Evolutionary conservation across 129 eudicot genomes (phyloP).

Genomic region (Deinandra increscens): DNA sequence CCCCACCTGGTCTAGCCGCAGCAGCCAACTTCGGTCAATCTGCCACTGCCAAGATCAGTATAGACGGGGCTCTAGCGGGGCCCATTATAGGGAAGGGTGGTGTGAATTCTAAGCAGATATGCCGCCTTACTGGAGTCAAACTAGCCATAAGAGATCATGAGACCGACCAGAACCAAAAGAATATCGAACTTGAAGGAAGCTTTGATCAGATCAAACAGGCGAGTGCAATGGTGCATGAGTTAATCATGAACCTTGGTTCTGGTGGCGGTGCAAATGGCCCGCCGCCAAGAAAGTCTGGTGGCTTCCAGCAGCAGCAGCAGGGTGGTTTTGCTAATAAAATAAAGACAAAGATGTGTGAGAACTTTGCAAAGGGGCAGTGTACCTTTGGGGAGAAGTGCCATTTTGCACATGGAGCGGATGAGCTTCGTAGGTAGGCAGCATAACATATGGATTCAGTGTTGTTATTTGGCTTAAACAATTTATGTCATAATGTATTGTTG

Average conservation of each 20-base stretch:
- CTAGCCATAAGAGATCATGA: conserved; percentile 69
- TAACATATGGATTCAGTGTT: conserved; percentile 11
- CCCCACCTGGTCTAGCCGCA: conserved; percentile 42
- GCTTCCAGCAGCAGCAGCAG: conserved; percentile 30
- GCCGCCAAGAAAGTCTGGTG: conserved; percentile 24
- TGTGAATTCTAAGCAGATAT: conserved; percentile 64
- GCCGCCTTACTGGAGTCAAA: conserved; percentile 62
- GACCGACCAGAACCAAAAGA: conserved; percentile 50
- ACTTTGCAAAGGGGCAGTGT: conserved; percentile 59
- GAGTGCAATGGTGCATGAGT: conserved; percentile 67
- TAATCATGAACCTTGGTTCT: conserved; percentile 48
- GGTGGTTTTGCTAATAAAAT: conserved; percentile 36
- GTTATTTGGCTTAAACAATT: conserved; percentile 23
- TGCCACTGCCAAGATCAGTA: conserved; percentile 73
- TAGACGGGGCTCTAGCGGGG: conserved; percentile 70
- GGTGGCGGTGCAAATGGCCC: conserved; percentile 31
- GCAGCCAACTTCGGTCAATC: conserved; percentile 68
- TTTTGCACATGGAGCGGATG: conserved; percentile 67
- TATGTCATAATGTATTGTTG: conserved; percentile 23
- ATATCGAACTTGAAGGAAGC: conserved; percentile 70
- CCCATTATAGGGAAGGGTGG: conserved; percentile 71
- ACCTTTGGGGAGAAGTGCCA: conserved; percentile 70
- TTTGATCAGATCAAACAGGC: conserved; percentile 83
- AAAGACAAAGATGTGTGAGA: conserved; percentile 67
- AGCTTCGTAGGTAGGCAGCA: conserved; percentile 38